Conservation (phyloP, 192 early-diverging fungal genomes). For the Linnemannia elongata region DNA sequence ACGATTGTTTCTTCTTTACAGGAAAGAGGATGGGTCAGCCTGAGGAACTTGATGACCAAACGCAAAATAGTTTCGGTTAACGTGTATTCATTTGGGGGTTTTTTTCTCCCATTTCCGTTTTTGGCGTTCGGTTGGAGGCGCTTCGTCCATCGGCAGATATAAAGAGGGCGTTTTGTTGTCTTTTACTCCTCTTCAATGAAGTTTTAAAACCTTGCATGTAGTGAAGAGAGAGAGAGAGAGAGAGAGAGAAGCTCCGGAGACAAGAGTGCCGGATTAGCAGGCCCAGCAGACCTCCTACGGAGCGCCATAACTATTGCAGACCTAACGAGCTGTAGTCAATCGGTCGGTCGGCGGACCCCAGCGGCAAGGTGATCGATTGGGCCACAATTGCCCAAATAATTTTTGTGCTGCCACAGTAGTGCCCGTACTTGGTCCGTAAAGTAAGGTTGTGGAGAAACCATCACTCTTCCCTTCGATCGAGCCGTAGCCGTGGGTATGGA, state of each 20-base stretch:
- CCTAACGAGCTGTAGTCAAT: not conserved
- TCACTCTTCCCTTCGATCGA: no score
- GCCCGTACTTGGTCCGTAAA: not conserved
- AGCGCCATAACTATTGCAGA: not conserved
- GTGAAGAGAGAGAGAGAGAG: not conserved
- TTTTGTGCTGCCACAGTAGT: not conserved
- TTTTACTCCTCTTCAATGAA: not conserved
- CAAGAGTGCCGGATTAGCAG: not conserved
- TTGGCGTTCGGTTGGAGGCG: not conserved
- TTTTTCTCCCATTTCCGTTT: not conserved
- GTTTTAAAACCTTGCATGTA: constrained; percentile 8
- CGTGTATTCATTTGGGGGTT: not conserved
- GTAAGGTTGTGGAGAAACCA: constrained; percentile 19
- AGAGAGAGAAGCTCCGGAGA: not conserved
- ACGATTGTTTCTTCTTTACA: not conserved
- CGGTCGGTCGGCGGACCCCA: not conserved
- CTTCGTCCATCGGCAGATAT: not conserved
- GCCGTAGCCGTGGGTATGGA: no score
- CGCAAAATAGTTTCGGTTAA: not conserved
- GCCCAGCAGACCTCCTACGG: not conserved
- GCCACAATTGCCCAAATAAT: not conserved
- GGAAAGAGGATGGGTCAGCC: not conserved
- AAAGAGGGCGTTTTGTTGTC: not conserved
- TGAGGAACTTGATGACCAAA: not conserved
- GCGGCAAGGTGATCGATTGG: constrained; percentile 43